phyloP scores from a whole-genome alignment of 192 early-diverging fungal species.

The Jimgerdemannia flammicorona region DNA sequence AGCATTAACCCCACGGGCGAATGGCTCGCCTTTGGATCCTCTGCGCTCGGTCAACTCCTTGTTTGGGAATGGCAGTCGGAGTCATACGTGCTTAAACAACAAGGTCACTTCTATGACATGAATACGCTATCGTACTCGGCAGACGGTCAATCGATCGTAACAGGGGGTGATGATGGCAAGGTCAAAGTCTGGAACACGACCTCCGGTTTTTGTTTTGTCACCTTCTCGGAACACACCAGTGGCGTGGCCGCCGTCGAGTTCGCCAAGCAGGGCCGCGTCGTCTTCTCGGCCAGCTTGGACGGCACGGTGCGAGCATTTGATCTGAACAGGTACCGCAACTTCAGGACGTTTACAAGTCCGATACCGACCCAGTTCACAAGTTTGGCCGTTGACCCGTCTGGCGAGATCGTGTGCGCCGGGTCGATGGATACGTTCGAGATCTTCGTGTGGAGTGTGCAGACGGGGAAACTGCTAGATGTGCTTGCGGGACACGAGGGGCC shows the following conservation, averaged over 20 bases:
- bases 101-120: slow-evolving; percentile 97
- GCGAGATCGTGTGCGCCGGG: slow-evolving; percentile 96
- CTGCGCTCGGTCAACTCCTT: slow-evolving; percentile 89
- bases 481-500: slow-evolving; percentile 92
- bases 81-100: slow-evolving; percentile 98
- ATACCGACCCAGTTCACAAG: slow-evolving; percentile 92
- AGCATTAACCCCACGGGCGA: slow-evolving; percentile 90
- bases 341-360: slow-evolving; percentile 95
- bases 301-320: slow-evolving; percentile 99
- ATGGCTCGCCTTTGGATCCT: slow-evolving; percentile 96
- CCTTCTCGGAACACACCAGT: slow-evolving; percentile 89
- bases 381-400: slow-evolving; percentile 92
- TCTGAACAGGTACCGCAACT: slow-evolving; percentile 96
- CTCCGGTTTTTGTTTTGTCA: slow-evolving; percentile 97
- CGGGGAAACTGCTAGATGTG: slow-evolving; percentile 95
- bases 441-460: slow-evolving; percentile 98
- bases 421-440: slow-evolving; percentile 95
- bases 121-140: slow-evolving; percentile 82
- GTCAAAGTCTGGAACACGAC: slow-evolving; percentile 98
- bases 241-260: slow-evolving; percentile 83
- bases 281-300: slow-evolving; percentile 93
- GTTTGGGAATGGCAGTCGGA: slow-evolving; percentile 99
- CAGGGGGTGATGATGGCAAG: slow-evolving; percentile 96
- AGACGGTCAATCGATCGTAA: slow-evolving; percentile 92
- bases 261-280: slow-evolving; percentile 87